Conservation (phyloP, 345 rosid genomes). For the Aquilaria sinensis region DNA sequence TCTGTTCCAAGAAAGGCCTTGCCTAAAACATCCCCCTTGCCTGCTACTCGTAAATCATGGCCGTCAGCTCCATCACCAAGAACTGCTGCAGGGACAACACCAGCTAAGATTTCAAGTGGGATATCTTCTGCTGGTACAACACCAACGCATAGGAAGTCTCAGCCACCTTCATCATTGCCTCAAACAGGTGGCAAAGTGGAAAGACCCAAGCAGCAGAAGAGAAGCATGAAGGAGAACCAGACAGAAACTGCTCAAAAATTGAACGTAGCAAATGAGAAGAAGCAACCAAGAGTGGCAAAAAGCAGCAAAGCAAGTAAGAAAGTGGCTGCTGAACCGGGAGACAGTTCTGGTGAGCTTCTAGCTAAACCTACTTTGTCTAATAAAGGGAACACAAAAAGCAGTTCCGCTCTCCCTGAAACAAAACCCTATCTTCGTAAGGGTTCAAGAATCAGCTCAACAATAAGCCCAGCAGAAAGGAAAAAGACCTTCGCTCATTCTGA, state of each 20-base stretch:
- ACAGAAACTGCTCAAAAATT: slow-evolving; percentile 15
- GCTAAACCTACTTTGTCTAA: slow-evolving; percentile 43
- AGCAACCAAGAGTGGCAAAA: slow-evolving; percentile 24
- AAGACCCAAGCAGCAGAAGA: slow-evolving; percentile 22
- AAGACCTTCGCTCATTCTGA: slow-evolving; percentile 18
- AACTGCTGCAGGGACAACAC: slow-evolving; percentile 24
- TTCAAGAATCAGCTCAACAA: slow-evolving; percentile 26
- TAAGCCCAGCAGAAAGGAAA: slow-evolving; percentile 23
- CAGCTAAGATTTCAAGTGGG: slow-evolving; percentile 30
- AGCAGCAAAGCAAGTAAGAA: slow-evolving; percentile 27
- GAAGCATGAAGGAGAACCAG: slow-evolving; percentile 23
- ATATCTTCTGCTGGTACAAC: slow-evolving; percentile 32
- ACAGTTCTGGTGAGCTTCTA: slow-evolving; percentile 23
- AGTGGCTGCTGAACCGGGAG: slow-evolving; percentile 24
- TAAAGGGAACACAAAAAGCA: slow-evolving; percentile 53
- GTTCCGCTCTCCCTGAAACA: slow-evolving; percentile 51
- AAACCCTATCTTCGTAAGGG: slow-evolving; percentile 49
- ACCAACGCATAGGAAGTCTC: slow-evolving; percentile 37
- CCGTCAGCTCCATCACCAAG: slow-evolving; percentile 45
- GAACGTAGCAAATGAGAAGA: slow-evolving; percentile 29
- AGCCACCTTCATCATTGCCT: slow-evolving; percentile 26
- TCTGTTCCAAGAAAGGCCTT: slow-evolving; percentile 28
- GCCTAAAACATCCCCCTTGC: slow-evolving; percentile 33
- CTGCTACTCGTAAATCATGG: slow-evolving; percentile 52
- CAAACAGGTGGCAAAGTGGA: slow-evolving; percentile 37